phyloP scores from a whole-genome alignment of 345 rosid genomes.

The Camelina neglecta region DNA sequence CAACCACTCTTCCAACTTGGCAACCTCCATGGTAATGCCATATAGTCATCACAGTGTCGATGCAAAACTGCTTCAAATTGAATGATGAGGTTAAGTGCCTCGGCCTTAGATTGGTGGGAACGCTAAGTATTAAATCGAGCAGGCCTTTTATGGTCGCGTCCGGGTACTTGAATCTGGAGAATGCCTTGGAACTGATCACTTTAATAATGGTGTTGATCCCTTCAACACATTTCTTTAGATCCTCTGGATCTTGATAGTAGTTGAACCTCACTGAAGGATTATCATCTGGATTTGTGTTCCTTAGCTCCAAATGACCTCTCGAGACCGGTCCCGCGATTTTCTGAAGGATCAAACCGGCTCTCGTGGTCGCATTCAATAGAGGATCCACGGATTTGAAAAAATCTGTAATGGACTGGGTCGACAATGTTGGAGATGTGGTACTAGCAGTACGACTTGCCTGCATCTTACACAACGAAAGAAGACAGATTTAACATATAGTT shows the following conservation, averaged over 20 bases:
- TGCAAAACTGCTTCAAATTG: constrained; percentile 67
- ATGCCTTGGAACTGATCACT: constrained; percentile 57
- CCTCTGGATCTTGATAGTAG: constrained; percentile 76
- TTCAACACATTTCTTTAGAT: constrained; percentile 56
- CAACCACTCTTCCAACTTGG: constrained; percentile 64
- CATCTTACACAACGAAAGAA: constrained; percentile 27
- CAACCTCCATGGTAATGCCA: constrained; percentile 88
- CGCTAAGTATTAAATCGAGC: constrained; percentile 43
- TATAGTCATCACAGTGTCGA: constrained; percentile 65
- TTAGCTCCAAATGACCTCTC: constrained; percentile 63
- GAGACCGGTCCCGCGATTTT: constrained; percentile 65
- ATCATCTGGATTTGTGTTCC: constrained; percentile 53
- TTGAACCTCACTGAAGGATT: constrained; percentile 74
- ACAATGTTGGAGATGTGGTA: constrained; percentile 26
- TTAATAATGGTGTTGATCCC: constrained; percentile 58
- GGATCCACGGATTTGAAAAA: constrained; percentile 47
- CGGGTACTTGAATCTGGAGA: constrained; percentile 57
- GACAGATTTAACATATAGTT: constrained; percentile 1
- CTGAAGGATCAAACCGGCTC: constrained; percentile 58
- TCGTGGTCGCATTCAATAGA: constrained; percentile 46
- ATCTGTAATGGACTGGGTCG: constrained; percentile 42
- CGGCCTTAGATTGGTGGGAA: constrained; percentile 71
- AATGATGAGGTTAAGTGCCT: constrained; percentile 44
- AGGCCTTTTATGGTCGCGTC: constrained; percentile 47
- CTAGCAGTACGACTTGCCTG: constrained; percentile 28